Percentiles rank a stretch among this genome's conserved stretches.
phyloP scores from a whole-genome alignment of 768 basidiomycete genomes.

The Tulasnella sp. region DNA sequence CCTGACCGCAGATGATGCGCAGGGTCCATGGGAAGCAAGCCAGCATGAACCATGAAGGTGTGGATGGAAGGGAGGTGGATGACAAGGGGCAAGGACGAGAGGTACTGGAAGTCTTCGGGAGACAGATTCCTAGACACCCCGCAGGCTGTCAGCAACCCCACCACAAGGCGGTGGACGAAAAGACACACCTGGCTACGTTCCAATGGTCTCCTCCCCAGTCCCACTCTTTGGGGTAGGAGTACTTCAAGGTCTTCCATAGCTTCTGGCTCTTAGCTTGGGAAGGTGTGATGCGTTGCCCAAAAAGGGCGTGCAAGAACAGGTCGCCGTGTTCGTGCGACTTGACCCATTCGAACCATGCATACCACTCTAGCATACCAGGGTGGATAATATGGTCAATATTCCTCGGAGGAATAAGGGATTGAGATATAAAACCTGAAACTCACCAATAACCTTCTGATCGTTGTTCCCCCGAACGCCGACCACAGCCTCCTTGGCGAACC shows the following conservation, averaged over 20 bases:
- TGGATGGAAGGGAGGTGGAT: conserved; percentile 71
- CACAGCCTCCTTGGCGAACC: conserved; percentile 54
- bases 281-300: conserved; percentile 30
- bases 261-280: conserved; percentile 9
- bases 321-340: conserved; percentile 36
- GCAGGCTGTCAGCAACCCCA: background rate
- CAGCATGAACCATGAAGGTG: conserved; percentile 73
- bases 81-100: conserved; percentile 60
- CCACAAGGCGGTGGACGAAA: background rate
- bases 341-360: conserved; percentile 80
- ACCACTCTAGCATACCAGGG: conserved; percentile 53
- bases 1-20: conserved; percentile 40
- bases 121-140: conserved; percentile 42
- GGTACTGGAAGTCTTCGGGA: conserved; percentile 53
- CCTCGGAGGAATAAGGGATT: background rate
- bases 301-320: conserved; percentile 46
- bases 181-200: conserved; percentile 51
- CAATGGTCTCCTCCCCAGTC: conserved; percentile 70
- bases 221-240: conserved; percentile 57
- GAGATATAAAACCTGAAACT: background rate
- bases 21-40: conserved; percentile 68
- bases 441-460: conserved; percentile 68
- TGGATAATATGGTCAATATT: background rate
- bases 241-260: conserved; percentile 26
- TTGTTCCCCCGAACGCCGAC: conserved; percentile 89